Evolutionary conservation across 345 rosid species (phyloP), one percentile per base, ranked within the genome.

Genomic region (Aquilaria malaccensis): DNA sequence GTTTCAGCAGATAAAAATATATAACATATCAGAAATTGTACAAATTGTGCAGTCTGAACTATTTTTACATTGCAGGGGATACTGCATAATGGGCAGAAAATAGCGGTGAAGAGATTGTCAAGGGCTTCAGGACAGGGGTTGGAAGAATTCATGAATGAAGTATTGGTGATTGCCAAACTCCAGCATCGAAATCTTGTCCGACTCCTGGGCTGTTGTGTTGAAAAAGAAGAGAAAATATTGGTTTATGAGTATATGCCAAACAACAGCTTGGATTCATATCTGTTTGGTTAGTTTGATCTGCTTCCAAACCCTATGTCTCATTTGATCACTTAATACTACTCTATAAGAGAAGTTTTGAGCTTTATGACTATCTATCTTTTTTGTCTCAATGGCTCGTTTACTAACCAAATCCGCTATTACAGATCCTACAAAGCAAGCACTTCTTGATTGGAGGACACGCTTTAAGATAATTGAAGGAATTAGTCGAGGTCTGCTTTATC

Each of bases 111-210:
- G 71, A 77, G 85, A 67, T 70, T 85, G 6, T 77, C 86, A 4
- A 60, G 78, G 3, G 66, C 62, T 30, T 89, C 96, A 0, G 77
- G 85, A n/a, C 91, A 85, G 72, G 96, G 94, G 7, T 56, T 75
- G 0, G 69, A 70, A 53, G 88, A 85, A 56, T 80, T 88, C 51
- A 74, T 69, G 67, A 88, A 81, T 41, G 91, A 88, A 62, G 81
- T 85, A 32, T 37, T 72, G 12, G 71, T 85, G 49, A 84, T 88
- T 32, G 72, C 89, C 2, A 80, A 77, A 61, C 76, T 88, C 22
- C 92, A 88, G 59, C 92, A 88, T 62, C 63, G 81, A 41, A 85
- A 85, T 55, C 79, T 88, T 12, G 88, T 88, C 58, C 84, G 65
- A 32, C 76, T 85, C 45, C 62, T 80, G 1, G 88, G 96, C 2